Percentiles rank a stretch among this genome's conserved stretches.
Evolutionary conservation across 768 basidiomycete genomes (phyloP).

Genomic region (Boletus huronensis): DNA sequence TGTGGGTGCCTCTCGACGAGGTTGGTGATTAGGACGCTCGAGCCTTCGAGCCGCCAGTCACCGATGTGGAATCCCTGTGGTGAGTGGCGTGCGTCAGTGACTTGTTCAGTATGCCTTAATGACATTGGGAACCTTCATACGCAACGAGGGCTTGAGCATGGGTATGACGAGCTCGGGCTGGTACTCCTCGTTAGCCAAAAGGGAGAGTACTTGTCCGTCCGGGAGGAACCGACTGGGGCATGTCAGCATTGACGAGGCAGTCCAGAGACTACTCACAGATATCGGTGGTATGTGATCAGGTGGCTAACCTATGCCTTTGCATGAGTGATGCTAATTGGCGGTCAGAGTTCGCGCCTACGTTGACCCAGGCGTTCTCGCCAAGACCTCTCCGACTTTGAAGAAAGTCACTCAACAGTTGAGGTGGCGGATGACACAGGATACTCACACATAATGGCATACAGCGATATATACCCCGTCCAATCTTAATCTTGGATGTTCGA

Average conservation of each 20-base stretch:
- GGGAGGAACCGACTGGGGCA: constrained; percentile 75
- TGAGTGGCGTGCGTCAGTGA: background rate
- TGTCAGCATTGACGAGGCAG: constrained; percentile 1
- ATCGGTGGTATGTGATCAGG: constrained; percentile 89
- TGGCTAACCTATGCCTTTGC: constrained; percentile 59
- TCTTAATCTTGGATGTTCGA: constrained; percentile 83
- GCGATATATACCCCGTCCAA: constrained; percentile 90
- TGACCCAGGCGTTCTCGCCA: constrained; percentile 85
- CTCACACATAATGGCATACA: constrained; percentile 84
- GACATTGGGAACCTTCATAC: constrained; percentile 60
- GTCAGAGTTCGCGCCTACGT: constrained; percentile 44
- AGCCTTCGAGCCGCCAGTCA: constrained; percentile 65
- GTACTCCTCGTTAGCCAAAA: constrained; percentile 77
- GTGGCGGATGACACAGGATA: constrained; percentile 7
- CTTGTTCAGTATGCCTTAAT: background rate
- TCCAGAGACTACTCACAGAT: constrained; percentile 53
- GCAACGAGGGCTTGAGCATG: constrained; percentile 67
- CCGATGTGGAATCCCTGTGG: constrained; percentile 71
- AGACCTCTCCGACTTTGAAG: constrained; percentile 49
- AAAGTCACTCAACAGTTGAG: background rate
- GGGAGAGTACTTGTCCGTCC: constrained; percentile 80
- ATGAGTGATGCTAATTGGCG: constrained; percentile 2
- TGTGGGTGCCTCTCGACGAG: constrained; percentile 47
- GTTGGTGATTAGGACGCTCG: constrained; percentile 56
- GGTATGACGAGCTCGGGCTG: constrained; percentile 71